Evolutionary conservation across 2,329 filamentous ascomycete species (phyloP).

Genomic region (Ascochyta rabiei): DNA sequence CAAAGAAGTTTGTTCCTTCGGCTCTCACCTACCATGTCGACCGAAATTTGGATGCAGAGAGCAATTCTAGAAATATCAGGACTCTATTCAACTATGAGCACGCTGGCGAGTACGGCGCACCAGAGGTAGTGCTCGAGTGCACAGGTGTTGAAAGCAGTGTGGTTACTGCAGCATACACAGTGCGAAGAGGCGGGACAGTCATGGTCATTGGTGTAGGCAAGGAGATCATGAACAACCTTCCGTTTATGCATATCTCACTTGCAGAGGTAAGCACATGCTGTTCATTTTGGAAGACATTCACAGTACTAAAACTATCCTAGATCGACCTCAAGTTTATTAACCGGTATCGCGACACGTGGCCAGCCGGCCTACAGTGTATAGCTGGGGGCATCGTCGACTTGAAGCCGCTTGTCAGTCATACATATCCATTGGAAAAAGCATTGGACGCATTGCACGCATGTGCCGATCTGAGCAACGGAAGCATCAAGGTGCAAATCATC

Average conservation of each 20-base stretch:
- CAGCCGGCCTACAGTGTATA: conserved; percentile 66
- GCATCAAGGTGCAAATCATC: conserved; percentile 67
- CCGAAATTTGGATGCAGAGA: conserved; percentile 52
- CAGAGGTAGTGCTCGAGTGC: conserved; percentile 67
- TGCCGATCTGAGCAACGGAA: conserved; percentile 59
- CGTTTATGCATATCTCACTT: conserved; percentile 70
- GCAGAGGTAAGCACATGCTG: conserved; percentile 56
- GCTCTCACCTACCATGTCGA: conserved; percentile 62
- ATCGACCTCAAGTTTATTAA: conserved; percentile 75
- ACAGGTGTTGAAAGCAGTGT: conserved; percentile 70
- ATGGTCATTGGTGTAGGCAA: conserved; percentile 70
- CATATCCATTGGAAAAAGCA: conserved; percentile 66
- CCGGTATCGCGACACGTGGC: conserved; percentile 73
- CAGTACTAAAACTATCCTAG: conserved; percentile 39
- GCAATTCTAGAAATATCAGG: conserved; percentile 60
- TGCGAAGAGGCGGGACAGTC: conserved; percentile 63
- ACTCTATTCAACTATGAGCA: conserved; percentile 56
- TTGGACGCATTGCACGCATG: conserved; percentile 62
- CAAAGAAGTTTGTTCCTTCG: conserved; percentile 62
- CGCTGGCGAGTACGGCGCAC: conserved; percentile 61
- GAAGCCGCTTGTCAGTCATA: conserved; percentile 67
- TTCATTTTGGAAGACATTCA: not conserved
- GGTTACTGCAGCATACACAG: conserved; percentile 63
- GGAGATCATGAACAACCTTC: conserved; percentile 67
- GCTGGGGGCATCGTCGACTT: conserved; percentile 66